A percentile compares a stretch with the other conserved stretches of the same genome.
These are phyloP conservation scores for Lentithecium fluviatile DNA, from an alignment of 495 filamentous ascomycete species.

Conservation along the genomic window DNA sequence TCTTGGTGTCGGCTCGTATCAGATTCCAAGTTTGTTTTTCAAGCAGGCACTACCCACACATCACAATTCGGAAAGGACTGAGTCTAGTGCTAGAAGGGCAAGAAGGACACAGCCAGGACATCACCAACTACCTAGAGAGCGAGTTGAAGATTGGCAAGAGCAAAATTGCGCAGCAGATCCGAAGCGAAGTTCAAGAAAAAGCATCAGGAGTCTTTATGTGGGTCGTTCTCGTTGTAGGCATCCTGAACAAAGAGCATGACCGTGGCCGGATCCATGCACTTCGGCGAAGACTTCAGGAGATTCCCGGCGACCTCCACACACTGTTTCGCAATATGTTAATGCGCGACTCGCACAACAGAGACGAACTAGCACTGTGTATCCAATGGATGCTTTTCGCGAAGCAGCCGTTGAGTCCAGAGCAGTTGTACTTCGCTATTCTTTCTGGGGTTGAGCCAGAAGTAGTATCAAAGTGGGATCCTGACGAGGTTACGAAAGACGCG, in stretches of 20 bases:
- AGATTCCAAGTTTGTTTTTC: too few species aligned
- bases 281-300: too few species aligned
- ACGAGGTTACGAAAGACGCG: background rate
- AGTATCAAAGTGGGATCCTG: conserved; percentile 2
- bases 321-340: too few species aligned
- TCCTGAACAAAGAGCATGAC: conserved; percentile 21
- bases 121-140: too few species aligned
- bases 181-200: conserved; percentile 5
- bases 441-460: background rate
- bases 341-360: conserved; percentile 4
- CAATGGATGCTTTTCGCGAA: too few species aligned
- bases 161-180: conserved; percentile 9
- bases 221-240: conserved; percentile 21
- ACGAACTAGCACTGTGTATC: background rate
- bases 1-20: background rate
- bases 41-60: conserved; percentile 48
- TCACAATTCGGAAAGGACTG: conserved; percentile 42
- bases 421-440: conserved; percentile 18
- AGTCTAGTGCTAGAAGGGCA: conserved; percentile 37
- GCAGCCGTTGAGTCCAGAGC: conserved; percentile 1
- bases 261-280: conserved; percentile 4
- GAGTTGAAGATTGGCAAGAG: conserved; percentile 21
- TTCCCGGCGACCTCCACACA: too few species aligned
- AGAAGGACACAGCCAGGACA: conserved; percentile 19
- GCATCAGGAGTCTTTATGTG: conserved; percentile 17